Evolutionary conservation across 2,329 filamentous ascomycete genomes (phyloP).

Genomic region (Curvularia verruculosa): DNA sequence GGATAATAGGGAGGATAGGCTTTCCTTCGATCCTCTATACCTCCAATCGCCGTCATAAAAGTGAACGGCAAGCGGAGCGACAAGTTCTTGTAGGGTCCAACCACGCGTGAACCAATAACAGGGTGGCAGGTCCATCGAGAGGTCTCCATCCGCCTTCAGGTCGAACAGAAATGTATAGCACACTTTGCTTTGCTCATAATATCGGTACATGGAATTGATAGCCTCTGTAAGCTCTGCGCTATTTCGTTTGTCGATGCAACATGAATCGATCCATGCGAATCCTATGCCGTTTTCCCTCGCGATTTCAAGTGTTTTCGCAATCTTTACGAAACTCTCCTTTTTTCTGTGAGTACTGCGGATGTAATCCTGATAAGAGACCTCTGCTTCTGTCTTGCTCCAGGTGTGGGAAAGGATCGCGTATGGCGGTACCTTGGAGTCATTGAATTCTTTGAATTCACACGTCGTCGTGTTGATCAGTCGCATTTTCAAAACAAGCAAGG

Average conservation of each 20-base stretch:
- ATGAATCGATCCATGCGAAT: conserved; percentile 1
- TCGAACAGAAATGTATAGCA: conserved; percentile 18
- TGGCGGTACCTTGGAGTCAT: not conserved
- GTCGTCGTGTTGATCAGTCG: conserved; percentile 6
- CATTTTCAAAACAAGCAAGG: not conserved
- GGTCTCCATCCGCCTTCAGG: not conserved
- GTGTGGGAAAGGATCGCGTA: conserved; percentile 2
- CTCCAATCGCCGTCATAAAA: conserved; percentile 1
- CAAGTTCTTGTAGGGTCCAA: conserved; percentile 4
- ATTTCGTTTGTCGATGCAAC: conserved; percentile 20
- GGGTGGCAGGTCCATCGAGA: not conserved
- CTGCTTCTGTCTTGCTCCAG: not conserved
- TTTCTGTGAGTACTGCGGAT: not conserved
- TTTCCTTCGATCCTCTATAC: not conserved
- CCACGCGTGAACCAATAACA: conserved; percentile 7
- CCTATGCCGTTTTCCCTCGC: not conserved
- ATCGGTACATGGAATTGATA: conserved; percentile 21
- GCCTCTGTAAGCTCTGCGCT: conserved; percentile 17
- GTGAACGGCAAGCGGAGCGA: not conserved
- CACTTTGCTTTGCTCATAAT: conserved; percentile 13
- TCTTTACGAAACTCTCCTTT: not conserved
- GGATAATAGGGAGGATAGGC: not conserved
- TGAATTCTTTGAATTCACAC: not conserved
- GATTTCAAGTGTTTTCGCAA: not conserved
- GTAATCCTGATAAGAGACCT: conserved; percentile 3